Base-by-base conservation (phyloP, 306 rosid genomes). In the Malus asiatica region DNA sequence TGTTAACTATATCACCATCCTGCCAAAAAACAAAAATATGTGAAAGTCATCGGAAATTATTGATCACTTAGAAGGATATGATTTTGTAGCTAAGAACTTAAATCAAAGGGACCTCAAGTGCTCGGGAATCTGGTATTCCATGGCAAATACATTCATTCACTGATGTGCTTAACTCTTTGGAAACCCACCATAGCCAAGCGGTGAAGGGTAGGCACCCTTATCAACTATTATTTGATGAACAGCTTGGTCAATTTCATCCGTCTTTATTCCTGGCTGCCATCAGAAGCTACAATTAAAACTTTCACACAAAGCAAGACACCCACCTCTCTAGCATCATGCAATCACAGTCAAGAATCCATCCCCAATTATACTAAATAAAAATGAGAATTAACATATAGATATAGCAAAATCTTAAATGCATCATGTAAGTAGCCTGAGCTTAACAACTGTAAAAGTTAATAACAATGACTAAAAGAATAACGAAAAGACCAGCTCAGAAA, bases 141-240 rank as follows among this genome's bases (percentile, higher is more conserved):
- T 92, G 99, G 89, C 97, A 92, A 61, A 92, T 92, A 80, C 97
- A 92, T 81, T 95, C 99, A 83, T 95, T 95, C 78, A 95, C 90
- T 64, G 99, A 95, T 55, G 99, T 95, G 89, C 99, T 92, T 48
- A 95, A 71, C 99, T 95, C 90, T 95, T 95, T 40, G 97, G 99
- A 86, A 95, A 95, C 64, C 93, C 93, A 75, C 96, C 93, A 62
- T 95, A 95, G 65, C 97, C 99, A 51, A 95, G 92, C 69, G 97
- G 99, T 38, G 99, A 95, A 1, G 97, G 97, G 83, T 92, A 95
- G 78, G 99, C 99, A 52, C 93, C 93, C 35, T 92, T 95, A 65
- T 95, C 97, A 76, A 95, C 60, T 80, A 95, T 90, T 97, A 95
- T 95, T 71, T 89, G 97, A 68, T 92, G 97, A 87, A 95, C 99